phyloP scores from a whole-genome alignment of 257 asterid genomes.

The Gentiana macrophylla region DNA sequence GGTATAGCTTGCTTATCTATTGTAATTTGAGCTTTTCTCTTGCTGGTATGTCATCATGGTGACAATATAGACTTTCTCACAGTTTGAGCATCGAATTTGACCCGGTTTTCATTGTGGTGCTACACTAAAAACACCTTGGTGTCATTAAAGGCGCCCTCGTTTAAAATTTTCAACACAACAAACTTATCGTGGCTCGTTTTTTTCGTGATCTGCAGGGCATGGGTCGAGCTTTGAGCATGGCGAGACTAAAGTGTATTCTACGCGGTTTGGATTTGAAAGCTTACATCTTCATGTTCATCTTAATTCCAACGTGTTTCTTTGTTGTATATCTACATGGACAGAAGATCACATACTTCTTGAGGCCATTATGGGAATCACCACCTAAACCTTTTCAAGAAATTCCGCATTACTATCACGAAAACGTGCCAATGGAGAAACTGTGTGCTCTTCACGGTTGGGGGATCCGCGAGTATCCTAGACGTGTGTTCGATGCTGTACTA shows the following conservation, averaged over 20 bases:
- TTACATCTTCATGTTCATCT: conserved; percentile 38
- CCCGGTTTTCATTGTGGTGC: too few species aligned
- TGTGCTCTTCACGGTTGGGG: conserved; percentile 79
- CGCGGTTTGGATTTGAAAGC: conserved; percentile 55
- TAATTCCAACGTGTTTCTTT: conserved; percentile 45
- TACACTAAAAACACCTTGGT: too few species aligned
- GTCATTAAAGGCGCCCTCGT: too few species aligned
- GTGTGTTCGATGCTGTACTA: conserved; percentile 65
- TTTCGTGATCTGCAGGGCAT: conserved; percentile 32
- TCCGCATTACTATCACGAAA: conserved; percentile 70
- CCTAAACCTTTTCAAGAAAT: conserved; percentile 71
- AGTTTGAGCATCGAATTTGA: too few species aligned
- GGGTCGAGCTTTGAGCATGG: conserved; percentile 33
- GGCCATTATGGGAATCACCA: conserved; percentile 80
- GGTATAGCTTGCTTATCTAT: too few species aligned
- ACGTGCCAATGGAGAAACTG: conserved; percentile 58
- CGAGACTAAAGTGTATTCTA: conserved; percentile 49
- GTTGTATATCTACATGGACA: conserved; percentile 60
- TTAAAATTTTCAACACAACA: too few species aligned
- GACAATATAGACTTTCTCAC: neutral
- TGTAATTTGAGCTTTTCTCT: too few species aligned
- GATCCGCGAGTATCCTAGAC: conserved; percentile 62
- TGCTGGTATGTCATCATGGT: neutral
- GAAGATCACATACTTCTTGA: conserved; percentile 62
- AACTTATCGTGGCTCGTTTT: neutral